These are phyloP conservation scores for Ophiostoma himal-ulmi DNA, from an alignment of 2,329 filamentous ascomycete species.

Conservation along the genomic window DNA sequence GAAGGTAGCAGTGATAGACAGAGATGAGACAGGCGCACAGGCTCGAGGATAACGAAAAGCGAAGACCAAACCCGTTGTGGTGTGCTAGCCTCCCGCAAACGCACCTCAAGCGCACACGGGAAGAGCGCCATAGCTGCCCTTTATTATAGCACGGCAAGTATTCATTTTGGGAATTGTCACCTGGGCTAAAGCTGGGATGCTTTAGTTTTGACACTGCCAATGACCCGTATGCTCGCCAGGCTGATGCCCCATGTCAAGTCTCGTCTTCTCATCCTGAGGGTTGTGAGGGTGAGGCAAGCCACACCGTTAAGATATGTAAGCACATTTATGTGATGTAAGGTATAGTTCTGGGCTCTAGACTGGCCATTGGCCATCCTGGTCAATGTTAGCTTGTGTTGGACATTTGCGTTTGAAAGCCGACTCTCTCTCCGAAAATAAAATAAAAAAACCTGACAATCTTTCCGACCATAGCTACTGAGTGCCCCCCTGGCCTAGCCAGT, in stretches of 20 bases:
- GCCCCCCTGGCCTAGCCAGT: neutral
- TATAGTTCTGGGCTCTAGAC: neutral
- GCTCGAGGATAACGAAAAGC: neutral
- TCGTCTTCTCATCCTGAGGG: neutral
- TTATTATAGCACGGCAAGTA: no score
- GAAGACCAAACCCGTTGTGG: neutral
- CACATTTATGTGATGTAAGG: neutral
- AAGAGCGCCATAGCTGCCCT: no score
- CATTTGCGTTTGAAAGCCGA: neutral
- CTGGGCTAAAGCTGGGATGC: no score
- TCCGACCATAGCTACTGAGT: no score
- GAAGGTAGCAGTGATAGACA: neutral
- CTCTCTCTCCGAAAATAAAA: neutral
- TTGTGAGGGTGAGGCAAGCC: neutral
- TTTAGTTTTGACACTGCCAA: no score
- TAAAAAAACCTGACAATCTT: no score
- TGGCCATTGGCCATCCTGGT: neutral
- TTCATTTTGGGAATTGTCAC: no score
- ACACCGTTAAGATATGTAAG: neutral
- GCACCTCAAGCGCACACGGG: neutral
- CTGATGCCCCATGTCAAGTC: neutral
- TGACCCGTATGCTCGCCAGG: neutral
- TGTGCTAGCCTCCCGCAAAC: neutral
- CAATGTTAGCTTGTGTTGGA: neutral
- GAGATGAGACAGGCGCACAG: neutral